phyloP scores from a whole-genome alignment of 371 early-diverging fungal species.

The Rhizopus delemar region DNA sequence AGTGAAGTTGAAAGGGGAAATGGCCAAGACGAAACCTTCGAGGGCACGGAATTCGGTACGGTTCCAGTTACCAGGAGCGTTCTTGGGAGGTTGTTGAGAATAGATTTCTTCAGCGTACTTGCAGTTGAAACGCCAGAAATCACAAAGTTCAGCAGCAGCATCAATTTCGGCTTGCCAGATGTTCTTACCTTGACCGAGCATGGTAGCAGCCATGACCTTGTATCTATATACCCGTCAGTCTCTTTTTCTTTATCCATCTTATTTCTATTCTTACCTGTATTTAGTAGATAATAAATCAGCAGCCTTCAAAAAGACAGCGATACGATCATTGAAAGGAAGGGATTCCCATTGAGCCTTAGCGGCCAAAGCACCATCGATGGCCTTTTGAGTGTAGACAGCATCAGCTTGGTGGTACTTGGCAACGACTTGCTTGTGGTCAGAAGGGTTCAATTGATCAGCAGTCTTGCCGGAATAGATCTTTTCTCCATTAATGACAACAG shows the following conservation, averaged over 20 bases:
- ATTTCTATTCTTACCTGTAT: slow-evolving; percentile 67
- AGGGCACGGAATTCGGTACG: slow-evolving; percentile 93
- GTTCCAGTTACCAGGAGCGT: slow-evolving; percentile 91
- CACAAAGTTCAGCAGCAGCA: slow-evolving; percentile 89
- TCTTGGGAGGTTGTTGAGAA: slow-evolving; percentile 88
- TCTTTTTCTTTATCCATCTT: slow-evolving; percentile 14
- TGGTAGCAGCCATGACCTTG: slow-evolving; percentile 94
- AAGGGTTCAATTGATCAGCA: slow-evolving; percentile 79
- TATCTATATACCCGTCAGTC: slow-evolving; percentile 54
- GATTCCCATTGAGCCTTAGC: slow-evolving; percentile 90
- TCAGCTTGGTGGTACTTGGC: slow-evolving; percentile 88
- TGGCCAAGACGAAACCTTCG: slow-evolving; percentile 96
- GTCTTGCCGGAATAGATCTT: slow-evolving; percentile 70
- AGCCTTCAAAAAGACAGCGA: slow-evolving; percentile 96
- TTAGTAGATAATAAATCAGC: slow-evolving; percentile 90
- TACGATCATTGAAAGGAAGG: slow-evolving; percentile 93
- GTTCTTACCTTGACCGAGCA: slow-evolving; percentile 99
- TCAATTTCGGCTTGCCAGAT: slow-evolving; percentile 99
- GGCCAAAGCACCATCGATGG: slow-evolving; percentile 88
- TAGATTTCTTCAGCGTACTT: slow-evolving; percentile 95
- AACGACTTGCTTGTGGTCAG: slow-evolving; percentile 80
- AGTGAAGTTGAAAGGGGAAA: slow-evolving; percentile 98
- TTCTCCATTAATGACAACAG: slow-evolving; percentile 85
- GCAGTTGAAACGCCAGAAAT: slow-evolving; percentile 96
- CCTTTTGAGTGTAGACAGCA: slow-evolving; percentile 67